phyloP scores from a whole-genome alignment of 768 basidiomycete species.

The Macrolepiota dolichaula region DNA sequence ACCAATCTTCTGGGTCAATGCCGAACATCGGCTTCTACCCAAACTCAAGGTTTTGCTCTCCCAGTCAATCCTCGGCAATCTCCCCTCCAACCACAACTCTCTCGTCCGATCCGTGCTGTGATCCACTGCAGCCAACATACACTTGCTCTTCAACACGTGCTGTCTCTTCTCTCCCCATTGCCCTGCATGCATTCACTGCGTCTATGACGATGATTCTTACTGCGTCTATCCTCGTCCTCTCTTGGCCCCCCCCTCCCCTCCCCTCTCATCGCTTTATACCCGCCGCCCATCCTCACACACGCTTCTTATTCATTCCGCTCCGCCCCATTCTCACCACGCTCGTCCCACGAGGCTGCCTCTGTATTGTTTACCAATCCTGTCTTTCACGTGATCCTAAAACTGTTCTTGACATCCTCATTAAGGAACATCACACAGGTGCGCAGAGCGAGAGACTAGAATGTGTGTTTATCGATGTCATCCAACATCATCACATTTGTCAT shows the following conservation, averaged over 20 bases:
- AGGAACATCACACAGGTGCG: neutral
- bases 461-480: too few relatives aligned
- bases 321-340: neutral
- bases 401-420: neutral
- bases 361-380: neutral
- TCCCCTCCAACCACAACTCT: neutral
- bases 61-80: neutral
- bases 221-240: neutral
- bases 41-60: slow-evolving; percentile 5
- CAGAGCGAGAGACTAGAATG: too few relatives aligned
- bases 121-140: neutral
- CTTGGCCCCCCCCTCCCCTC: neutral
- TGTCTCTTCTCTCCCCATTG: neutral
- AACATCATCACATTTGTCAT: too few relatives aligned
- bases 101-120: neutral
- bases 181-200: neutral
- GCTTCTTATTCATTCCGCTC: neutral
- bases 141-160: neutral
- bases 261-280: neutral
- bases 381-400: neutral
- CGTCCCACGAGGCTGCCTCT: neutral
- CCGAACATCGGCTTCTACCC: neutral
- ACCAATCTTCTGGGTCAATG: neutral
- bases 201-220: neutral
- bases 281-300: neutral